Base-by-base conservation (phyloP, 305 asterid species). In the Striga hermonthica region DNA sequence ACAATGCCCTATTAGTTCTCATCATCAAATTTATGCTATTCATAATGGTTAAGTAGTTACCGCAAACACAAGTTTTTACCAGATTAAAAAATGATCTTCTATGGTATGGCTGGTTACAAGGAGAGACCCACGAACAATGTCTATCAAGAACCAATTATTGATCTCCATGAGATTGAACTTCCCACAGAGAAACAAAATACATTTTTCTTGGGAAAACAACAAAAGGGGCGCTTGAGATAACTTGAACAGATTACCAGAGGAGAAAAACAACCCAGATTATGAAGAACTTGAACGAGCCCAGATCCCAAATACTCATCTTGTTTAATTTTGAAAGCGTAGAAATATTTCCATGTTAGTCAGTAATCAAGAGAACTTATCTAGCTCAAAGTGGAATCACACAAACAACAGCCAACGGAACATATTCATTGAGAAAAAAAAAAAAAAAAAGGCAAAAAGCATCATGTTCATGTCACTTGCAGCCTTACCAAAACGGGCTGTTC, bases 401-500 rank as follows among this genome's bases (percentile, higher is more conserved):
- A 9, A 13, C 10, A 45, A 45, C 52, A 45, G 52, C 7, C 8
- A 44, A 44, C n/a, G 50, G 50, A 45, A 52, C 57, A 14, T 13
- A 12, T 22, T 22, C 31, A 22, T 22, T 22, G 1, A n/a, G n/a
- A n/a, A n/a, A n/a, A n/a, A n/a, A n/a, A 50, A 52, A 1, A 56
- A 56, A 22, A 6, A 22, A 5, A 47, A 3, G 13, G 31, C 31
- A 22, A 22, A 22, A 22, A 22, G 31, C 31, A 50, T 7, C 1
- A 50, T 14, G 56, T 6, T 9, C 15, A 13, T 14, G 11, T 6
- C 34, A 50, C 22, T 52, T 5, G 3, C 65, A 43, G 61, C 5
- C 65, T 77, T 73, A 90, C 95, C 93, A 71, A 11, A 56, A 78
- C 63, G 50, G 91, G 82, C 50, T 83, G 92, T 50, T 88, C 89